Percentiles rank a stretch among this genome's conserved stretches.
Conservation (phyloP, 1,284 basidiomycete genomes). For the Porogramme epimiltina region DNA sequence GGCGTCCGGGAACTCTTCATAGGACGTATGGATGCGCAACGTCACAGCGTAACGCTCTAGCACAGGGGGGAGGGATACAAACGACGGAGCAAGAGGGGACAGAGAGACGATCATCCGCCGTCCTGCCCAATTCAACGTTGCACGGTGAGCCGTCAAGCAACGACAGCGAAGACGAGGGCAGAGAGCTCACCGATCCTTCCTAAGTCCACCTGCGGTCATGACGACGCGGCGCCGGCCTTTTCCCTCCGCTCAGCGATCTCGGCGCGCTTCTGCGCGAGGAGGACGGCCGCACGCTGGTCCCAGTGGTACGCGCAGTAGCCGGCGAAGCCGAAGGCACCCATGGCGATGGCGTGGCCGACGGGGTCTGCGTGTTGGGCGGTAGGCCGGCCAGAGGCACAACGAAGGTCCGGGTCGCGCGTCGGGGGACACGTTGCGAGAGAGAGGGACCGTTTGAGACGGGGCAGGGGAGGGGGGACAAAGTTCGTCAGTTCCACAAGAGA, state of each 20-base stretch:
- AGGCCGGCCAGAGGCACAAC: not conserved
- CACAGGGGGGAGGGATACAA: no score
- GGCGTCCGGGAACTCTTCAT: slow-evolving; percentile 16
- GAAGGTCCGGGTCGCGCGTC: no score
- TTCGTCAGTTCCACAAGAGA: not conserved
- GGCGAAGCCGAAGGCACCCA: slow-evolving; percentile 63
- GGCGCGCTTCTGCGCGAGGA: slow-evolving; percentile 62
- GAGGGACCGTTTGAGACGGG: not conserved
- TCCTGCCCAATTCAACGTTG: no score
- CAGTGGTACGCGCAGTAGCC: slow-evolving; percentile 73
- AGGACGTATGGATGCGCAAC: slow-evolving; percentile 5
- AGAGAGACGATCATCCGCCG: not conserved
- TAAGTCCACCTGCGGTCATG: not conserved
- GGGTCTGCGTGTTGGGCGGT: slow-evolving; percentile 58
- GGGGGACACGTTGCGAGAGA: not conserved
- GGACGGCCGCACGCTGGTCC: slow-evolving; percentile 58
- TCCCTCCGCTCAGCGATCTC: slow-evolving; percentile 54
- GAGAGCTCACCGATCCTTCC: no score
- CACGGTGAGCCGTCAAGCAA: no score
- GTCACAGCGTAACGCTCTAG: not conserved
- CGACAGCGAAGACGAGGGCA: no score
- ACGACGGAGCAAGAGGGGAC: no score
- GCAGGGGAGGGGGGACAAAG: not conserved
- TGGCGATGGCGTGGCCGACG: slow-evolving; percentile 63
- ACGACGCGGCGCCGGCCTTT: slow-evolving; percentile 29